Evolutionary conservation across 345 rosid species (phyloP).

Genomic region (Trapa incisa): DNA sequence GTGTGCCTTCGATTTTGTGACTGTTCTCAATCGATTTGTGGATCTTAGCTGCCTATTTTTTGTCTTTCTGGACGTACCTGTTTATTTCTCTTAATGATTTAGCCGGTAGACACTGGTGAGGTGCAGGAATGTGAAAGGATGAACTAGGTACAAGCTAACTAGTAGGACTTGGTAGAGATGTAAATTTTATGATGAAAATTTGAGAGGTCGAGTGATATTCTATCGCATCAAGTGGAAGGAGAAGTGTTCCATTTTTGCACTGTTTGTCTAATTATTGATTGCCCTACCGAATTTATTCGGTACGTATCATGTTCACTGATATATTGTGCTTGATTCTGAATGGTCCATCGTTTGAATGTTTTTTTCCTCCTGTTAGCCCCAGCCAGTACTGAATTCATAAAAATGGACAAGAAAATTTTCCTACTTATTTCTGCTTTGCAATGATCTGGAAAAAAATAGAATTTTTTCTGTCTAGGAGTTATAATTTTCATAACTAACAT

Average conservation of each 20-base stretch:
- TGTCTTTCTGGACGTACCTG: neutral
- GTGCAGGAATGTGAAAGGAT: neutral
- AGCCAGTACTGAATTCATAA: no score
- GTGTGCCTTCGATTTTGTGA: neutral
- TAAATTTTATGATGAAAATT: neutral
- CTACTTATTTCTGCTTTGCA: no score
- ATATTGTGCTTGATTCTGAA: no score
- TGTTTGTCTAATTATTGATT: no score
- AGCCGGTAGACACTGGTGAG: neutral
- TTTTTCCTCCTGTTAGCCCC: no score
- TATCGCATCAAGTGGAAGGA: no score
- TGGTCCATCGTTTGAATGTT: no score
- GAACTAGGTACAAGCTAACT: neutral
- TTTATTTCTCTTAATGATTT: neutral
- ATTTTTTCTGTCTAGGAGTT: neutral
- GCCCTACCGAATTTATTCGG: no score
- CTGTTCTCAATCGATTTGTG: neutral
- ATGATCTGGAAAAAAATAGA: neutral
- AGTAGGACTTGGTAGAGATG: neutral
- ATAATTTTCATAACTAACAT: neutral
- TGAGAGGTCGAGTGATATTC: neutral
- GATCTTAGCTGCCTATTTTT: neutral
- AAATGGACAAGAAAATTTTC: no score
- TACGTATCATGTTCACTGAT: no score
- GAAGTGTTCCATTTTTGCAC: no score